phyloP scores from a whole-genome alignment of 371 early-diverging fungal genomes.

The Mucor mucedo region DNA sequence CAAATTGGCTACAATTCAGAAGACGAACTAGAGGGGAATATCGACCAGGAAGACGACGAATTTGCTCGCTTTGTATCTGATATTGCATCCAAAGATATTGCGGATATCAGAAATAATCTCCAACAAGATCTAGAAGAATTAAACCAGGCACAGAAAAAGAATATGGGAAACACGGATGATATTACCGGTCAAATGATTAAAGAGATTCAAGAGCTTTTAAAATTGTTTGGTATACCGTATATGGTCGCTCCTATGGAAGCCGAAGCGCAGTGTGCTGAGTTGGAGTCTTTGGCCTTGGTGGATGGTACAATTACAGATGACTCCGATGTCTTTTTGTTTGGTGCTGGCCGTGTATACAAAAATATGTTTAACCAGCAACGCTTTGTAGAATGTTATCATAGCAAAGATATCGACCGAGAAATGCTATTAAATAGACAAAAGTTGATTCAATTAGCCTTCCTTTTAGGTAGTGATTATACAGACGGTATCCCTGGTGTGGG shows the following conservation, averaged over 20 bases:
- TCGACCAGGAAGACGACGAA: conserved; percentile 58
- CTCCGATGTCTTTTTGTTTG: conserved; percentile 98
- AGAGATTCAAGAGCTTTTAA: conserved; percentile 78
- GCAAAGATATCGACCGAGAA: conserved; percentile 67
- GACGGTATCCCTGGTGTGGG: conserved; percentile 95
- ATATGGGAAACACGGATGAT: conserved; percentile 69
- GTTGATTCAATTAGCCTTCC: conserved; percentile 83
- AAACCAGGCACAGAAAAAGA: conserved; percentile 57
- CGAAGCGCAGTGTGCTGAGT: conserved; percentile 96
- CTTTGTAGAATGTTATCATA: conserved; percentile 83
- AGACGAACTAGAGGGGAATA: conserved; percentile 34
- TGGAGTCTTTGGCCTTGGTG: conserved; percentile 72
- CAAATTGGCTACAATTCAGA: conserved; percentile 52
- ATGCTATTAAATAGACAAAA: conserved; percentile 74
- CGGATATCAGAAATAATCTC: conserved; percentile 54
- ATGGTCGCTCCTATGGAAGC: conserved; percentile 97
- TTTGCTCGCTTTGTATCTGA: conserved; percentile 60
- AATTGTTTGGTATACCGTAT: conserved; percentile 95
- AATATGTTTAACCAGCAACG: conserved; percentile 95
- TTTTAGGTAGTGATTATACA: conserved; percentile 98
- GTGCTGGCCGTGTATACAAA: conserved; percentile 87
- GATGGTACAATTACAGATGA: conserved; percentile 99
- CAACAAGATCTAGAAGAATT: conserved; percentile 65
- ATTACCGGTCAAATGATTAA: conserved; percentile 74
- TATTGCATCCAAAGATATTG: conserved; percentile 49